Percentiles rank a stretch among this genome's conserved stretches.
Conservation (phyloP, 305 asterid genomes). For the Fraxinus velutina region DNA sequence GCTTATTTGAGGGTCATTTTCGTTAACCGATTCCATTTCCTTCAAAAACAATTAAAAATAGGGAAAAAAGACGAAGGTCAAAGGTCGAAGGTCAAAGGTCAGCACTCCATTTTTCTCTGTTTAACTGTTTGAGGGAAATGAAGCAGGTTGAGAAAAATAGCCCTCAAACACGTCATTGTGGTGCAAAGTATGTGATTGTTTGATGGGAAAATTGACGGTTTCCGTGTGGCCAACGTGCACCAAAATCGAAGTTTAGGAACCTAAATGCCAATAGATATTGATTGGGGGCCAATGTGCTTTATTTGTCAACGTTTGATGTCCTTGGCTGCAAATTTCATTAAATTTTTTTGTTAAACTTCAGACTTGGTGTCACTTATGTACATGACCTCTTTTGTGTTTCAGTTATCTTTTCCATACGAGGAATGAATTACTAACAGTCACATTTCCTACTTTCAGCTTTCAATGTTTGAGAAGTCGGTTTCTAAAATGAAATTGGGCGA, state of each 20-base stretch:
- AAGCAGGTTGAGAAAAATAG: neutral
- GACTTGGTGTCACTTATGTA: neutral
- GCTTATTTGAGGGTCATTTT: neutral
- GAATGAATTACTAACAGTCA: neutral
- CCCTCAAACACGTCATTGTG: neutral
- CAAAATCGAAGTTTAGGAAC: neutral
- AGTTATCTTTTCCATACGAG: neutral
- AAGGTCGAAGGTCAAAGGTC: neutral
- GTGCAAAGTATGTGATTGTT: neutral
- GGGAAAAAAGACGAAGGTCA: neutral
- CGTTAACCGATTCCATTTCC: neutral
- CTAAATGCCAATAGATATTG: neutral
- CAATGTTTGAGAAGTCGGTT: slow-evolving; percentile 71
- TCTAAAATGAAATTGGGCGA: slow-evolving; percentile 78
- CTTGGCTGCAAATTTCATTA: neutral
- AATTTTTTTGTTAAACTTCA: neutral
- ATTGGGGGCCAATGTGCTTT: neutral
- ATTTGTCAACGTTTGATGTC: neutral
- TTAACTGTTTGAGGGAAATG: neutral
- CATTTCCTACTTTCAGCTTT: slow-evolving; percentile 53
- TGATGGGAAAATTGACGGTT: neutral
- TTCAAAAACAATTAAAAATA: neutral
- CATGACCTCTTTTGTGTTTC: neutral
- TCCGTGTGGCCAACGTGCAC: neutral
- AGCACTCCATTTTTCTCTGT: neutral